Base-by-base conservation (phyloP, 2,329 filamentous ascomycete genomes). In the Verticillium klebahnii region DNA sequence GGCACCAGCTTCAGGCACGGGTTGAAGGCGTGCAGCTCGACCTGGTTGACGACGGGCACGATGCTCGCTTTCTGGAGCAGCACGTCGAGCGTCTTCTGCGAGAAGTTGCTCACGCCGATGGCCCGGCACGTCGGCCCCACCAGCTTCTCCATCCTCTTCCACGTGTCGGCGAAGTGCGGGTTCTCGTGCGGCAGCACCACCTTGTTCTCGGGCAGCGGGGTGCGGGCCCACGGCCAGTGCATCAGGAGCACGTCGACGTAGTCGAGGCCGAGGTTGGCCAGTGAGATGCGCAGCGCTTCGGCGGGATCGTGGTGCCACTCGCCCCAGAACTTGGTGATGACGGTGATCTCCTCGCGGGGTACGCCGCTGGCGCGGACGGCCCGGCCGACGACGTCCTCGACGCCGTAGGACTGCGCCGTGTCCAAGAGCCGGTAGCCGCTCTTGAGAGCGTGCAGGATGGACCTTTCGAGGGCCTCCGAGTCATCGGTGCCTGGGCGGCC, bases 41-140 rank as follows among this genome's bases (percentile, higher is more conserved):
- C 65, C 65, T 75, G 71, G 63, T 74, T 74, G 11, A 74, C 65
- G 5, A 67, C 70, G 2, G 72, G 73, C 36, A 69, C 64, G 14
- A 73, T 63, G 39, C 61, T 68, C 14, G 67, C 66, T 11, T 63
- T 62, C 8, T 61, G 58, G 1, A 73, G 63, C 37, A 75, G 58
- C 57, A 63, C 65, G 12, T 72, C 69, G 23, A 75, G 62, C 14
- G 68, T 70, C 64, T 70, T 69, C 19, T 69, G 68, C 11, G 71
- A 67, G 40, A 74, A 73, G 63, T 74, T 74, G 64, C 69, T 71
- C 17, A 74, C 72, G 1, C 72, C 72, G 50, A 74, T 73, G n/a
- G 67, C 61, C 52, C 64, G 62, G 60, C 69, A 69, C 63, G 62
- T 63, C 6, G 62, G 61, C 5, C 69, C 69, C 11, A 72, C 65